Evolutionary conservation across 177 flowering plant species (phyloP).

Genomic region (Vitis hybrid): DNA sequence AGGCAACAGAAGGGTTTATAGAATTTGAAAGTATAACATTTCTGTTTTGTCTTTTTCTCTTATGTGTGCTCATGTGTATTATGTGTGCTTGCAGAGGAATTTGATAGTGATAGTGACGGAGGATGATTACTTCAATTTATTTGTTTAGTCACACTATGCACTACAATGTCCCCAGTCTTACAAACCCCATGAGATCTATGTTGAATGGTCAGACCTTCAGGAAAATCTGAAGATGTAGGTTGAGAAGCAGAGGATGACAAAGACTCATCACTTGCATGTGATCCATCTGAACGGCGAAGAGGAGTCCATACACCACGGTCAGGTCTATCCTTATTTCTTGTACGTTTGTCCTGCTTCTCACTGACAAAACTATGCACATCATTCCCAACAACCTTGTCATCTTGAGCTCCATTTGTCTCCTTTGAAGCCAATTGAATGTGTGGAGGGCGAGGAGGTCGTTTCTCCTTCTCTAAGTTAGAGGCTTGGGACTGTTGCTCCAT

Average conservation of each 20-base stretch:
- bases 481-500: constrained; percentile 50
- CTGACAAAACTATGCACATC: constrained; percentile 36
- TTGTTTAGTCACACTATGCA: no score
- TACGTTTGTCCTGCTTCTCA: constrained; percentile 64
- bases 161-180: not conserved
- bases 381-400: constrained; percentile 43
- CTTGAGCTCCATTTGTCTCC: constrained; percentile 47
- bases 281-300: constrained; percentile 71
- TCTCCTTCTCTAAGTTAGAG: constrained; percentile 52
- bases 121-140: not conserved
- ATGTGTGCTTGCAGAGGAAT: not conserved
- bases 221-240: constrained; percentile 33
- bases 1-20: not conserved
- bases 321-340: constrained; percentile 73
- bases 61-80: not conserved
- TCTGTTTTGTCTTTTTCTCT: not conserved
- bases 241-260: constrained; percentile 49
- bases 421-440: constrained; percentile 30
- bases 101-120: not conserved
- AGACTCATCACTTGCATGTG: constrained; percentile 66
- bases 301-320: constrained; percentile 88
- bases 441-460: constrained; percentile 61
- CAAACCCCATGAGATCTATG: not conserved
- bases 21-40: not conserved
- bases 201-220: constrained; percentile 39